Percentiles rank a stretch among this genome's conserved stretches.
Conservation (phyloP, 441 rosid genomes). For the Hura crepitans region DNA sequence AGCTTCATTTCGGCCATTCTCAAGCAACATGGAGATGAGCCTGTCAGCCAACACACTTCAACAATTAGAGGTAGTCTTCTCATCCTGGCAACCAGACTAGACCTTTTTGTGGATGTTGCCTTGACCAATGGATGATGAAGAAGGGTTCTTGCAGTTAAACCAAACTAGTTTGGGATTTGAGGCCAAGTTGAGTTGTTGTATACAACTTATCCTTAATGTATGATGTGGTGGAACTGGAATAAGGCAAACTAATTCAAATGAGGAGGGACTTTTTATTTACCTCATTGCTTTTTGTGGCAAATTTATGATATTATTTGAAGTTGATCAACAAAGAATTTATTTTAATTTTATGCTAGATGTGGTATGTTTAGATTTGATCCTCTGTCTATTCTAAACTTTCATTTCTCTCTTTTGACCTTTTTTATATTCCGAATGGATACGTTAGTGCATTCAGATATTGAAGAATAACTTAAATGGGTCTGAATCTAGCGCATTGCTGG, state of each 20-base stretch:
- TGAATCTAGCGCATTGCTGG: slow-evolving; percentile 74
- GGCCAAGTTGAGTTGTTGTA: neutral
- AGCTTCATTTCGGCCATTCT: slow-evolving; percentile 64
- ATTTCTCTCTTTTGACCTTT: slow-evolving; percentile 15
- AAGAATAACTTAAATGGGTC: slow-evolving; percentile 73
- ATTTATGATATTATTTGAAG: neutral
- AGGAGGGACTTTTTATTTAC: neutral
- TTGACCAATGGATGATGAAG: neutral
- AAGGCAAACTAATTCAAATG: neutral
- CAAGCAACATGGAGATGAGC: slow-evolving; percentile 69
- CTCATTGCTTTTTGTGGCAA: neutral
- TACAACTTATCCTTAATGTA: neutral
- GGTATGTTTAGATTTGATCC: neutral
- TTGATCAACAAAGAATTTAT: neutral
- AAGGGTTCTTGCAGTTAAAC: neutral
- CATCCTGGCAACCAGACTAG: neutral
- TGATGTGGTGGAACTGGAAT: neutral
- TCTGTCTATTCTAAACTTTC: slow-evolving; percentile 7
- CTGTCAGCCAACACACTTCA: slow-evolving; percentile 86
- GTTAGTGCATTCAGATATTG: slow-evolving; percentile 49
- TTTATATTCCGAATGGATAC: slow-evolving; percentile 18
- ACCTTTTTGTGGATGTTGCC: neutral
- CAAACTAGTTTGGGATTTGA: neutral
- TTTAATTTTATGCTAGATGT: neutral
- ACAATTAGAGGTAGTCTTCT: slow-evolving; percentile 67